Base-by-base conservation (phyloP, 164 flowering plant genomes). In the Aristolochia californica region DNA sequence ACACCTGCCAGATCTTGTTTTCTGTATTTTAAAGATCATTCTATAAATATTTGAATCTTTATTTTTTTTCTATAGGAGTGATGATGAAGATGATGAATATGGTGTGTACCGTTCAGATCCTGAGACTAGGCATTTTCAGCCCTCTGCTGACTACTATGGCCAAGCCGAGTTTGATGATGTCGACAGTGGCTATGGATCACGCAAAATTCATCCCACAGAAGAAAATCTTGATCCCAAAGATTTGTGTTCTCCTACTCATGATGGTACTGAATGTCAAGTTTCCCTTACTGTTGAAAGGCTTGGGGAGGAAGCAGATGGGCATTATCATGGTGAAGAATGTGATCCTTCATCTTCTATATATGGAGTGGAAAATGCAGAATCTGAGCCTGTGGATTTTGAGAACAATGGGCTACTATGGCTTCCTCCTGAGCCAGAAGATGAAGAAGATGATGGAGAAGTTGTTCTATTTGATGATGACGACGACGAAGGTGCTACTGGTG, bases 341-440 rank as follows among this genome's bases (percentile, higher is more conserved):
- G 81, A 77, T 49, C 67, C 69, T 47, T 52, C 74, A 47, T 70
- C 88, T 26, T 77, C 94, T 51, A 15, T 79, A 22, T 79, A 77
- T 75, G 69, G 69, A 57, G 58, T 67, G 23, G 82, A 77, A 50
- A 77, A 71, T 67, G 63, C 66, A 25, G 72, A 78, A 44, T 57
- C 75, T 25, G 97, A 85, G 57, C 88, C 93, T 62, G 93, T 94
- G 49, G 99, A 89, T 75, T 89, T 84, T 75, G 99, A 94, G 70
- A 94, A 81, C 58, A 90, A 85, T 75, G 93, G 90, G 60, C 66
- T 86, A 38, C 80, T 94, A 13, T 94, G 99, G 99, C 77, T 90
- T 49, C 99, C 96, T 22, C 99, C 99, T 48, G 96, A 83, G 43
- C 99, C 99, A 45, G 97, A 90, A 75, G 87, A 90, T 68, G 89